phyloP scores from a whole-genome alignment of 352 stramenopile genomes.

The Pythium volutum region DNA sequence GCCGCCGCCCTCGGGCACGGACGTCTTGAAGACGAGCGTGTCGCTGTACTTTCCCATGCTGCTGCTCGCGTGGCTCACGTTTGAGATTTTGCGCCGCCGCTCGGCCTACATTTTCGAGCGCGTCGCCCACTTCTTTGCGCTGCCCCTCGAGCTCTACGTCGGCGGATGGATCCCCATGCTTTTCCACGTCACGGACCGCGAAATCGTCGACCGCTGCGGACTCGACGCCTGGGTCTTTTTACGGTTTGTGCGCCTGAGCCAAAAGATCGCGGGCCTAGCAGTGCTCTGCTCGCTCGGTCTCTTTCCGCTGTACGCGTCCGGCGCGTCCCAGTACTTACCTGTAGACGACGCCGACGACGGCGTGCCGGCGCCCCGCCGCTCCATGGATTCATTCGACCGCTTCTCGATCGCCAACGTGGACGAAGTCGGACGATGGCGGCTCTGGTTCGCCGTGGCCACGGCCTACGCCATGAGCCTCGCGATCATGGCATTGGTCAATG shows the following conservation, averaged over 20 bases:
- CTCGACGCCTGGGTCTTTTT: conserved; percentile 75
- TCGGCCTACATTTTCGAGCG: conserved; percentile 43
- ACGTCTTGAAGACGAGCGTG: conserved; percentile 59
- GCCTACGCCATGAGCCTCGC: conserved; percentile 49
- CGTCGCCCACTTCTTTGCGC: conserved; percentile 38
- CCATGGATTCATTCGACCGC: conserved; percentile 58
- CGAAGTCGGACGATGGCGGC: conserved; percentile 45
- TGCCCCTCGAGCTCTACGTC: conserved; percentile 17
- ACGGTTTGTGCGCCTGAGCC: conserved; percentile 67
- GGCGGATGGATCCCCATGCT: conserved; percentile 61
- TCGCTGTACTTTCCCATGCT: conserved; percentile 66
- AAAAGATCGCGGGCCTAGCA: conserved; percentile 60
- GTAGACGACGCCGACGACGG: conserved; percentile 26
- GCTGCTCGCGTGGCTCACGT: conserved; percentile 47
- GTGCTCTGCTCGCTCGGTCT: conserved; percentile 54
- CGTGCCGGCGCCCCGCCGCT: conserved; percentile 15
- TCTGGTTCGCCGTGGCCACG: conserved; percentile 57
- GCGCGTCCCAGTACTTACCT: conserved; percentile 26
- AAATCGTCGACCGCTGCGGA: conserved; percentile 58
- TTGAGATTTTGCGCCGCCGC: conserved; percentile 53
- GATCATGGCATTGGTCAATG: conserved; percentile 52
- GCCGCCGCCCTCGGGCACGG: conserved; percentile 16
- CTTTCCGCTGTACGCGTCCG: conserved; percentile 64
- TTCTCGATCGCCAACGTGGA: conserved; percentile 71
- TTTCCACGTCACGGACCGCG: conserved; percentile 45